Percentiles rank a stretch among this genome's conserved stretches.
Conservation (phyloP, 148 eudicot genomes). For the Chenopodium berlandieri region DNA sequence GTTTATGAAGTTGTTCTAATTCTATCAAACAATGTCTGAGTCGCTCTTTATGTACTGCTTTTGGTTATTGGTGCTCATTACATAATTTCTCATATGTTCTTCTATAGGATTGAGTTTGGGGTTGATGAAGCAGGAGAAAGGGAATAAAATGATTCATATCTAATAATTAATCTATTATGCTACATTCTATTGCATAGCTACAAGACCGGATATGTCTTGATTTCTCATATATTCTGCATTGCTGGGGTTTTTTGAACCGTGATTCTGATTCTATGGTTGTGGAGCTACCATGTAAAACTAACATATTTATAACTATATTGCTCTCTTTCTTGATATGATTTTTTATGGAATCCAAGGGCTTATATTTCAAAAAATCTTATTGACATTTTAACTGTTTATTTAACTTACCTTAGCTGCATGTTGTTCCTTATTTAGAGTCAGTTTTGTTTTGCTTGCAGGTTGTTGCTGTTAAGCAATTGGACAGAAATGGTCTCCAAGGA, state of each 20-base stretch:
- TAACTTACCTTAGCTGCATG: neutral
- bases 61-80: neutral
- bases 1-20: constrained; percentile 2
- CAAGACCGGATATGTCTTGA: neutral
- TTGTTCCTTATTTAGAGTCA: constrained; percentile 2
- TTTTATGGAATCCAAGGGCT: neutral
- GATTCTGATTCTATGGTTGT: neutral
- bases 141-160: neutral
- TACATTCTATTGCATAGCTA: neutral
- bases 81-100: neutral
- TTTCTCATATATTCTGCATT: neutral
- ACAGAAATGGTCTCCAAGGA: constrained; percentile 95
- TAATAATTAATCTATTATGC: neutral
- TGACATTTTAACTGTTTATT: neutral
- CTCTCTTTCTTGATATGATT: neutral
- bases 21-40: neutral
- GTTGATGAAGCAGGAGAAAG: neutral
- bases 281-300: neutral
- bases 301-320: too few relatives aligned
- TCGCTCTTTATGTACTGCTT: neutral
- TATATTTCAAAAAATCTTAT: neutral
- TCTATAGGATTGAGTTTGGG: neutral
- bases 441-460: constrained; percentile 39
- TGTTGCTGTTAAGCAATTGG: constrained; percentile 93
- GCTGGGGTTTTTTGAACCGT: neutral